Evolutionary conservation across 2,329 filamentous ascomycete species (phyloP).

Genomic region (Fusarium nanum): DNA sequence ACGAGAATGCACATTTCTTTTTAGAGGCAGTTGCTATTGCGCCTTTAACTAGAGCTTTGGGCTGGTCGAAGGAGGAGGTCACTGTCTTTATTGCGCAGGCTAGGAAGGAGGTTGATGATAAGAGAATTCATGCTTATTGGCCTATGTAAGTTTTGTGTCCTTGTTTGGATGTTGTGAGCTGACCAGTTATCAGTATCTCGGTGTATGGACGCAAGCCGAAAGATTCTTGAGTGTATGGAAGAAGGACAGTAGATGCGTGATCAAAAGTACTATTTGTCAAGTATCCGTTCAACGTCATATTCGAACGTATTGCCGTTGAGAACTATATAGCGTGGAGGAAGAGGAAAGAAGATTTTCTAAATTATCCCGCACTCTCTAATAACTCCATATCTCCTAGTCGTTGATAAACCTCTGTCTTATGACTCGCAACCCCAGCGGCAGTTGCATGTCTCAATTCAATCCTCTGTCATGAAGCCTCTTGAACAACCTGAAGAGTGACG

Average conservation of each 20-base stretch:
- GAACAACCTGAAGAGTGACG: background rate
- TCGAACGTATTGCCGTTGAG: no score
- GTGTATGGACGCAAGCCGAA: constrained; percentile 10
- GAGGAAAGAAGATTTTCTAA: no score
- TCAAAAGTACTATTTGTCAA: no score
- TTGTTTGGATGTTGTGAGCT: background rate
- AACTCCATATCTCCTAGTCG: background rate
- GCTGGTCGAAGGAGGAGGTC: constrained; percentile 23
- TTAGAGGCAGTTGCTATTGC: constrained; percentile 13
- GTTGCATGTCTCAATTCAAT: background rate
- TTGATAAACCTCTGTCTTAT: background rate
- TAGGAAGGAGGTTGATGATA: constrained; percentile 20
- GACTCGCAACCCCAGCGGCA: background rate
- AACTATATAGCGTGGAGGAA: no score
- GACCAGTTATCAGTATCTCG: background rate
- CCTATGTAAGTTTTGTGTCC: constrained; percentile 20
- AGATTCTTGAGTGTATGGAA: background rate
- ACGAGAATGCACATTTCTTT: constrained; percentile 15
- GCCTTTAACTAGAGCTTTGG: constrained; percentile 14
- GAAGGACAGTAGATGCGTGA: no score
- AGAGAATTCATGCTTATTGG: constrained; percentile 27
- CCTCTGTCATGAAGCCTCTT: background rate
- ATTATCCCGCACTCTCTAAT: fast-evolving
- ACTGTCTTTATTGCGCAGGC: constrained; percentile 17
- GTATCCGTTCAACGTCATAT: no score